Conservation (phyloP, 2,329 filamentous ascomycete species). For the Fusarium napiforme region DNA sequence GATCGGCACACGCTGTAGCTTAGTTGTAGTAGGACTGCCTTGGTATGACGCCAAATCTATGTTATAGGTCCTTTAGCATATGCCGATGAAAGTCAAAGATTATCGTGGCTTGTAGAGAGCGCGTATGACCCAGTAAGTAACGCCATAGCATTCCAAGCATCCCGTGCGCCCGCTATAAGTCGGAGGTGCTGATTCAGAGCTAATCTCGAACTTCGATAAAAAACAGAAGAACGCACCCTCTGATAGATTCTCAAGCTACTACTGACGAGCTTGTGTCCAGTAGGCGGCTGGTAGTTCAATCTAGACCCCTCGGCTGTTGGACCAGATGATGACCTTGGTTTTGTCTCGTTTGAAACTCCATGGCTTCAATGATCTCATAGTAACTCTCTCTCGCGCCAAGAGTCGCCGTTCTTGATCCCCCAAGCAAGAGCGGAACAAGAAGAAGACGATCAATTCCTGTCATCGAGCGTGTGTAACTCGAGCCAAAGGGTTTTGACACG, state of each 20-base stretch:
- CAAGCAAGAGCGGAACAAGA: too few relatives aligned
- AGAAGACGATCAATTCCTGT: neutral
- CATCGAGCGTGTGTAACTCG: neutral
- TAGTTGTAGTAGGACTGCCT: neutral
- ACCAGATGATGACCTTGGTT: neutral
- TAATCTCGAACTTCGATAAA: neutral
- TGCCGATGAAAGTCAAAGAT: neutral
- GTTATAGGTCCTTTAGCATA: neutral
- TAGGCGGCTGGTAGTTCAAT: too few relatives aligned
- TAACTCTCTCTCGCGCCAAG: neutral
- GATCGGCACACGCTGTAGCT: neutral
- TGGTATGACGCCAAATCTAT: neutral
- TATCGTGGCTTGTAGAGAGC: neutral
- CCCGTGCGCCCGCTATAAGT: neutral
- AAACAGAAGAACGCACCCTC: rapidly evolving
- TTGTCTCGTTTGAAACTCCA: neutral
- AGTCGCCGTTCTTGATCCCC: rapidly evolving
- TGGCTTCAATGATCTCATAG: too few relatives aligned
- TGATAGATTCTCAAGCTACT: neutral
- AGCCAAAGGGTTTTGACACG: neutral
- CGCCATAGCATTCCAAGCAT: conserved; percentile 1
- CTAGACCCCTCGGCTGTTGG: too few relatives aligned
- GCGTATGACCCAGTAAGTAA: neutral
- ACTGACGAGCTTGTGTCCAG: too few relatives aligned
- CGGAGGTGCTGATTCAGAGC: neutral